Base-by-base conservation (phyloP, 2,329 filamentous ascomycete species). In the Paracoccidioides lutzii region DNA sequence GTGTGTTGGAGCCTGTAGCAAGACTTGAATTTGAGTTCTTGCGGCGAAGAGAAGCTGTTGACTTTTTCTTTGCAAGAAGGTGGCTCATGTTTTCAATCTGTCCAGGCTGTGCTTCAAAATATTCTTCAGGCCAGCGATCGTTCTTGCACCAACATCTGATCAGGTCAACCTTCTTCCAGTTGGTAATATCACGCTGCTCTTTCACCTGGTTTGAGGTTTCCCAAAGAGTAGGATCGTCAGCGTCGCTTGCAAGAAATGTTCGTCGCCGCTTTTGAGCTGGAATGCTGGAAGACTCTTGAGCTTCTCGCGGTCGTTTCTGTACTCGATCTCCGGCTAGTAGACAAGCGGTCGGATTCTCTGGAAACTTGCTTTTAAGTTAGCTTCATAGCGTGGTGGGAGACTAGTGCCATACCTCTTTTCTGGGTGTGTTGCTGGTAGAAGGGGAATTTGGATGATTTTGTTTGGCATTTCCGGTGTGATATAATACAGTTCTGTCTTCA, bases 1-100 rank as follows among this genome's bases (percentile, higher is more conserved):
- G 63, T 28, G 68, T 73, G 22, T 22, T 1, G 22, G 22, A 22
- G 22, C 22, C 22, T 22, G 56, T 52, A 56, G 65, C 22, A 46
- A 22, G 22, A 22, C 44, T 32, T 1, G 43, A 45, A 22, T 5
- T 15, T 3, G 28, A 28, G 15, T 15, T 8, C 30, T 48, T 48
- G 28, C 6, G 45, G n/a, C 32, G 30, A 37, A 49, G 45, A 3
- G 45, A 49, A 37, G 32, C 14, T 9, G 10, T 4, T 3, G 45
- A 37, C 5, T 37, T 49, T 5, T 5, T 35, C 10, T 32, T 49
- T 49, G 45, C 45, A 35, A 35, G 32, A 3, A 22, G 45, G 8
- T 8, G n/a, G n/a, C 3, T 43, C 6, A 43, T 43, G n/a, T 22
- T 4, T 43, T 8, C 41, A 6, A 1, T 1, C 35, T 37, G 41